Evolutionary conservation across 2,329 filamentous ascomycete species (phyloP).

Genomic region (Pseudocercospora pini-densiflorae): DNA sequence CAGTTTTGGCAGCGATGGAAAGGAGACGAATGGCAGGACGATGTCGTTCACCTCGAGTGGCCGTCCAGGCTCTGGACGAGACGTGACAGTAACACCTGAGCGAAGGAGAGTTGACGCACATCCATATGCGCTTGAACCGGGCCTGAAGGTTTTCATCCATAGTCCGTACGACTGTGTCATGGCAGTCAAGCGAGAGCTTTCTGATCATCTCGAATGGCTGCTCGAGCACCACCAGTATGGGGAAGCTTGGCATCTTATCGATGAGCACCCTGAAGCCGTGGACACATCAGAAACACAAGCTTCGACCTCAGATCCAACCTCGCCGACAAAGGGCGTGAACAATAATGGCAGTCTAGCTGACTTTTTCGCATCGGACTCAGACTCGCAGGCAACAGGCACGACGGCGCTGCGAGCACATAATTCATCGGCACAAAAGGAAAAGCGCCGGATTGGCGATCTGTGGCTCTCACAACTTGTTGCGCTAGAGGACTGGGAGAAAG

Average conservation of each 20-base stretch:
- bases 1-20: slow-evolving; percentile 47
- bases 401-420: slow-evolving; percentile 40
- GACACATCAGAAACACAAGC: slow-evolving; percentile 45
- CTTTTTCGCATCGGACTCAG: slow-evolving; percentile 64
- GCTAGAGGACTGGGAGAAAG: slow-evolving; percentile 73
- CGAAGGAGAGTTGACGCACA: slow-evolving; percentile 42
- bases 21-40: slow-evolving; percentile 41
- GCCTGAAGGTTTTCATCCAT: slow-evolving; percentile 88
- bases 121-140: slow-evolving; percentile 58
- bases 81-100: slow-evolving; percentile 28
- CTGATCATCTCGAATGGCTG: slow-evolving; percentile 86
- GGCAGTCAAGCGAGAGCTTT: slow-evolving; percentile 81
- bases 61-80: slow-evolving; percentile 43
- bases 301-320: slow-evolving; percentile 44
- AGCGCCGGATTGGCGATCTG: slow-evolving; percentile 85
- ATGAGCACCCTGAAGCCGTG: slow-evolving; percentile 79
- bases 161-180: slow-evolving; percentile 97
- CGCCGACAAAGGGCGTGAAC: slow-evolving; percentile 47
- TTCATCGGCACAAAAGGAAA: slow-evolving; percentile 78
- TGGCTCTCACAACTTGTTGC: slow-evolving; percentile 89
- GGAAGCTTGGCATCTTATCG: slow-evolving; percentile 85
- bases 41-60: slow-evolving; percentile 36
- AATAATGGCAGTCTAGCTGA: slow-evolving; percentile 37
- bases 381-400: slow-evolving; percentile 52
- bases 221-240: slow-evolving; percentile 80